Evolutionary conservation across 2,329 filamentous ascomycete genomes (phyloP).

Genomic region (Myriosclerotinia curreyana): DNA sequence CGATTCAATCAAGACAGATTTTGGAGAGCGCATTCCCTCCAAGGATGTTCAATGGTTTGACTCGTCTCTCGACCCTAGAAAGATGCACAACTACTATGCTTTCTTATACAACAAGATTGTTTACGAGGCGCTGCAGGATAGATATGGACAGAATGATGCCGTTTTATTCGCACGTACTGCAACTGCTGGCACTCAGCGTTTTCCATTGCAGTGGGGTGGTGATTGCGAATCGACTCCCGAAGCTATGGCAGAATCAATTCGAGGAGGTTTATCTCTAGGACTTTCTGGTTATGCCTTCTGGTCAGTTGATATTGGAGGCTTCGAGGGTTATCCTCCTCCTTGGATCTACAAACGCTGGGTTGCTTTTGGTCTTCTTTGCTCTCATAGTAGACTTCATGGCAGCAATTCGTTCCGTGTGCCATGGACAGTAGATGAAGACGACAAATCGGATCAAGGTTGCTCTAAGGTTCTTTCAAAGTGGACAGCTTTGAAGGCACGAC

Average conservation of each 20-base stretch:
- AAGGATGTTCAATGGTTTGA: slow-evolving; percentile 55
- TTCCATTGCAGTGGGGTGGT: slow-evolving; percentile 59
- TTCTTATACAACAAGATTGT: slow-evolving; percentile 60
- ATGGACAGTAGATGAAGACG: slow-evolving; percentile 59
- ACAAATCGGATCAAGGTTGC: slow-evolving; percentile 46
- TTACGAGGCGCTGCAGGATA: slow-evolving; percentile 51
- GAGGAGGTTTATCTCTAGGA: slow-evolving; percentile 55
- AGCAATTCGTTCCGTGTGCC: slow-evolving; percentile 60
- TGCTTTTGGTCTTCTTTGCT: slow-evolving; percentile 59
- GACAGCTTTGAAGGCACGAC: slow-evolving; percentile 48
- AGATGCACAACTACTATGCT: slow-evolving; percentile 64
- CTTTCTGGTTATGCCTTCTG: slow-evolving; percentile 59
- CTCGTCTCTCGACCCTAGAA: slow-evolving; percentile 47
- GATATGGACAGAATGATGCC: slow-evolving; percentile 49
- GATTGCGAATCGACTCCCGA: slow-evolving; percentile 62
- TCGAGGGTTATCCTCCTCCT: slow-evolving; percentile 56
- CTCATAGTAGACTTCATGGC: slow-evolving; percentile 58
- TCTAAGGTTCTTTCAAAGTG: slow-evolving; percentile 49
- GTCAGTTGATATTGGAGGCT: slow-evolving; percentile 62
- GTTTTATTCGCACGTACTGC: slow-evolving; percentile 58
- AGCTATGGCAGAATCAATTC: slow-evolving; percentile 60
- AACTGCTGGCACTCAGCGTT: slow-evolving; percentile 57
- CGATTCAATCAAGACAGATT: slow-evolving; percentile 62
- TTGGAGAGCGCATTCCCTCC: slow-evolving; percentile 59
- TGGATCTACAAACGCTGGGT: slow-evolving; percentile 64